These are phyloP conservation scores for Kodamaea anthophila DNA, from an alignment of 1,139 yeast genomes.

Conservation along the genomic window DNA sequence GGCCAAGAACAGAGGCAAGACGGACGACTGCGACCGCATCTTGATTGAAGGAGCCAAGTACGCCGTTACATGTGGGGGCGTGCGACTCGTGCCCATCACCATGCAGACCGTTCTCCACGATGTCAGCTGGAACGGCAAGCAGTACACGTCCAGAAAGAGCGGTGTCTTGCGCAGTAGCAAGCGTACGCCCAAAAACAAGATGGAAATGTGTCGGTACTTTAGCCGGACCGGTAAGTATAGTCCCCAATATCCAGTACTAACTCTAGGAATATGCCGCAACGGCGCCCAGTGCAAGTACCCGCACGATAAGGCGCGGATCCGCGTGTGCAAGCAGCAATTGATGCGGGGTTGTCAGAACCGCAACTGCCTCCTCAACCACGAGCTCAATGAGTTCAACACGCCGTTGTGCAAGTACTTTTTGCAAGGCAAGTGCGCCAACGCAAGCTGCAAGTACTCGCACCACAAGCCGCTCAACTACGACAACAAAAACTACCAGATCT, in stretches of 20 bases:
- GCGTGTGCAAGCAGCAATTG: constrained; percentile 49
- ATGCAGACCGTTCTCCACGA: constrained; percentile 5
- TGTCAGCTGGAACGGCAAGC: constrained; percentile 8
- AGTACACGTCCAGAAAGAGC: constrained; percentile 13
- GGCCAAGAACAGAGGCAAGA: constrained; percentile 20
- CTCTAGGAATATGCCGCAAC: constrained; percentile 46
- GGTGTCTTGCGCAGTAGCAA: constrained; percentile 24
- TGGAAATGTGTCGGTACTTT: constrained; percentile 34
- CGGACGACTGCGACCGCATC: constrained; percentile 34
- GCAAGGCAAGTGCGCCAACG: constrained; percentile 47
- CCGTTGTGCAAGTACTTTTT: constrained; percentile 58
- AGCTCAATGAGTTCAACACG: constrained; percentile 53
- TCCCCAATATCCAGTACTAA: constrained; percentile 4
- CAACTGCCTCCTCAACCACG: constrained; percentile 54
- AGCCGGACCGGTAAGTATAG: constrained; percentile 35
- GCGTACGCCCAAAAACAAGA: constrained; percentile 9
- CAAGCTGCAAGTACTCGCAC: constrained; percentile 51
- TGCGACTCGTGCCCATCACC: constrained; percentile 26
- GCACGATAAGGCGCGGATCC: constrained; percentile 48
- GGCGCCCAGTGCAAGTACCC: constrained; percentile 48
- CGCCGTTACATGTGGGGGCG: constrained; percentile 32
- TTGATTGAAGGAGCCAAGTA: constrained; percentile 25
- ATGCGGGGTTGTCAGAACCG: constrained; percentile 40
- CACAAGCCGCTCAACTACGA: constrained; percentile 28
- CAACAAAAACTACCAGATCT: constrained; percentile 34